Evolutionary conservation across 495 filamentous ascomycete genomes (phyloP), one percentile per base, ranked within the genome.

Genomic region (Pyrenopolyporus hunteri): DNA sequence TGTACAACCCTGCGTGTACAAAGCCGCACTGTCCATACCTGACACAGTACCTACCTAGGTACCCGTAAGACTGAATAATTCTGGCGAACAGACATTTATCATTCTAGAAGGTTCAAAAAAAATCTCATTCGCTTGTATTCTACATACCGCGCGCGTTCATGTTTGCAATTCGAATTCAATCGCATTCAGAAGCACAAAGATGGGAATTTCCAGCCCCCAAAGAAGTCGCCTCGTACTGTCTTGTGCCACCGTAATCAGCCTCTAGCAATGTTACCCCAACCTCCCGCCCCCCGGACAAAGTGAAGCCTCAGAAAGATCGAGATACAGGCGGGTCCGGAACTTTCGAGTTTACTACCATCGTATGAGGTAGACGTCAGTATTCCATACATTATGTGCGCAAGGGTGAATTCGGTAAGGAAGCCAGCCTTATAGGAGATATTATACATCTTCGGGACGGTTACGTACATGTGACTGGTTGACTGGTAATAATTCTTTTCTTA

Each of bases 41-140:
- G n/a, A n/a, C n/a, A n/a, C n/a, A n/a, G n/a, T n/a, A n/a, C n/a
- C n/a, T n/a, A n/a, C n/a, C n/a, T n/a, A n/a, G n/a, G n/a, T n/a
- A n/a, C n/a, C n/a, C n/a, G n/a, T n/a, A n/a, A n/a, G n/a, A n/a
- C n/a, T n/a, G n/a, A n/a, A n/a, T n/a, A n/a, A n/a, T n/a, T n/a
- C n/a, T n/a, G n/a, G n/a, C n/a, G n/a, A n/a, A n/a, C n/a, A n/a
- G n/a, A n/a, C n/a, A n/a, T n/a, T n/a, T 42, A 11, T 42, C 11
- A 42, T n/a, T 42, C 58, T 55, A 49, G 58, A 62, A 62, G 32
- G 13, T 62, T 62, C 58, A 42, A 42, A 11, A n/a, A n/a, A n/a
- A n/a, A n/a, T n/a, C n/a, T n/a, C n/a, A n/a, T n/a, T 22, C 37
- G 9, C 19, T 37, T 16, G 35, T 20, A 14, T 33, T 51, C 14